Evolutionary conservation across 306 rosid genomes (phyloP), one percentile per base, ranked within the genome.

Genomic region (Lagenaria siceraria): DNA sequence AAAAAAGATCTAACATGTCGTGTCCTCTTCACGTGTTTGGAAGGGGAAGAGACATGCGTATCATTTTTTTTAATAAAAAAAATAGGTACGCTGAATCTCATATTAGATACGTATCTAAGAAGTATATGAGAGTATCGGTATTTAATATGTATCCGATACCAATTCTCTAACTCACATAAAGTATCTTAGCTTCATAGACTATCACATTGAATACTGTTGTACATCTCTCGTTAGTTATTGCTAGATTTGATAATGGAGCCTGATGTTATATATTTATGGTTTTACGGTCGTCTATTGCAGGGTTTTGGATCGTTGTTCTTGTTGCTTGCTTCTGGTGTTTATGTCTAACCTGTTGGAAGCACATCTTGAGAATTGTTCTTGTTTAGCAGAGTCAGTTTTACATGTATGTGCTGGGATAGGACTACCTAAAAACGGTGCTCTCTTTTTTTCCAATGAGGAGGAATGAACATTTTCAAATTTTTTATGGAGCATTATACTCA

Each of bases 301-400:
- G 96, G 96, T 81, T 90, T 96, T 62, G 99, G 98, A 40, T 88
- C 97, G 52, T 86, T 96, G 92, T 92, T 90, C 88, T 88, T 96
- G 85, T 89, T 96, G 82, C 89, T 96, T 79, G 92, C 99, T 54
- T 82, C 89, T 8, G 99, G 98, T 54, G 96, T 96, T 81, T 96
- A 89, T 82, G 99, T 96, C 84, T 96, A 77, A 84, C 64, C 64
- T 61, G 51, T 80, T 81, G 77, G 74, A 75, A 43, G 78, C 42
- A 21, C 48, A 73, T 73, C 24, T 72, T 72, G 60, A 17, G 77
- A 72, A 27, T 46, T 13, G 8, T 46, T 29, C 35, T 73, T 51
- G 31, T 49, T 19, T 73, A 51, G 77, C 46, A 17, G 77, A 19
- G 12, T 73, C 77, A 73, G 77, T 73, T 73, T 33, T 73, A 73